Evolutionary conservation across 2,329 filamentous ascomycete genomes (phyloP).

Genomic region (Fusarium napiforme): DNA sequence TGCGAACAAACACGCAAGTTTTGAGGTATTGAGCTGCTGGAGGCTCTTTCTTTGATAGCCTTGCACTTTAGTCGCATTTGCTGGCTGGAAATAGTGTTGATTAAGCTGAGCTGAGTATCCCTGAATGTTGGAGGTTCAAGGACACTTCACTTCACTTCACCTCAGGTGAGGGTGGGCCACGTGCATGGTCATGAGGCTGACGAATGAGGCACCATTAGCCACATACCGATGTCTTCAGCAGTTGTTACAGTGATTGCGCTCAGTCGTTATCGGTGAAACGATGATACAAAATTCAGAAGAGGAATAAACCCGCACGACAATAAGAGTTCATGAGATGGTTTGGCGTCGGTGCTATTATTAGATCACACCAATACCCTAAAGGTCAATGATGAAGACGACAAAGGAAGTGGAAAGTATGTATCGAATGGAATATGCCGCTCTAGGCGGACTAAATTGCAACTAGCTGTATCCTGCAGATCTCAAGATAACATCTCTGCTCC

Average conservation of each 20-base stretch:
- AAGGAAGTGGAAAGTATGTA: not conserved
- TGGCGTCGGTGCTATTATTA: not conserved
- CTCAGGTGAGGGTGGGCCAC: constrained; percentile 26
- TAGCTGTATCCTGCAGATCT: not conserved
- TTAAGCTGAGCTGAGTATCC: constrained; percentile 15
- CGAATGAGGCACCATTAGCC: constrained; percentile 17
- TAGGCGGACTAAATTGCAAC: constrained; percentile 3
- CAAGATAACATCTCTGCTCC: not conserved
- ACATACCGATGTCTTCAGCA: not conserved
- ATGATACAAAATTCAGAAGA: too few relatives aligned
- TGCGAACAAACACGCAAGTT: not conserved
- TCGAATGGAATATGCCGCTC: constrained; percentile 1
- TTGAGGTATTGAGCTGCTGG: not conserved
- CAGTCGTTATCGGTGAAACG: not conserved
- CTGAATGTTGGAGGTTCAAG: constrained; percentile 24
- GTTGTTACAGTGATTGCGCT: not conserved
- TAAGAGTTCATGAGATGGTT: not conserved
- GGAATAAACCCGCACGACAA: not conserved
- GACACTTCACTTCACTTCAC: not conserved
- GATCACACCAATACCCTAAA: not conserved
- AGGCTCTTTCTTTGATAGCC: not conserved
- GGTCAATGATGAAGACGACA: not conserved
- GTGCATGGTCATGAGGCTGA: constrained; percentile 27
- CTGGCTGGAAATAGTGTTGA: not conserved
- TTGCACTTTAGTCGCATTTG: not conserved